These are phyloP conservation scores for Lichtheimia corymbifera DNA, from an alignment of 371 early-diverging fungal species.

Conservation along the genomic window DNA sequence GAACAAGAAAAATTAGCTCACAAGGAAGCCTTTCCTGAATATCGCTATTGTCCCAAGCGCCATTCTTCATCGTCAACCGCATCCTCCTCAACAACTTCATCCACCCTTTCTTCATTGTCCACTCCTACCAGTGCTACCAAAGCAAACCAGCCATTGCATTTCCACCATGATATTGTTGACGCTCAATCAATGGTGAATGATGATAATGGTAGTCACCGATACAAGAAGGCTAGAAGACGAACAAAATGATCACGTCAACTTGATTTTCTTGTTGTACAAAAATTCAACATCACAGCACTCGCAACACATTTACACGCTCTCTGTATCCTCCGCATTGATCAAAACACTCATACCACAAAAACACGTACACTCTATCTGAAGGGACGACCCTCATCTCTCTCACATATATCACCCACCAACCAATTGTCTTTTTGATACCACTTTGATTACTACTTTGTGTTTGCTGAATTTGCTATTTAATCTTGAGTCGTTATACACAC, in stretches of 20 bases:
- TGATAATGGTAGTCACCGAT: slow-evolving; percentile 6
- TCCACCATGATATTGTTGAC: background rate
- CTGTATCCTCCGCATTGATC: too few relatives aligned
- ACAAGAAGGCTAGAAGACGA: slow-evolving; percentile 19
- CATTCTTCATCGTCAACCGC: slow-evolving; percentile 21
- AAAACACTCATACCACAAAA: slow-evolving; percentile 3
- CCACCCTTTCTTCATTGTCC: slow-evolving; percentile 9
- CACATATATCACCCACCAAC: too few relatives aligned
- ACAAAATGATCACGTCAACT: slow-evolving; percentile 11
- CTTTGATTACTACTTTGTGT: too few relatives aligned
- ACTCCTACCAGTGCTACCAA: slow-evolving; percentile 13
- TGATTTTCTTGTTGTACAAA: too few relatives aligned
- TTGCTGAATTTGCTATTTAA: too few relatives aligned
- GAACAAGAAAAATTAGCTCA: slow-evolving; percentile 47
- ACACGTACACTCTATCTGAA: background rate
- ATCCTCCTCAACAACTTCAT: slow-evolving; percentile 10
- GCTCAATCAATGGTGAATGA: background rate
- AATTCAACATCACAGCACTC: too few relatives aligned
- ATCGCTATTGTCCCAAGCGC: slow-evolving; percentile 44
- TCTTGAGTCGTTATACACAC: too few relatives aligned
- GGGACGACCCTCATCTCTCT: too few relatives aligned
- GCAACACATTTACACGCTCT: background rate
- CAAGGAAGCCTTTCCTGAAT: slow-evolving; percentile 47
- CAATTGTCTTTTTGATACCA: too few relatives aligned
- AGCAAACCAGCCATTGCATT: background rate